Conservation (phyloP, 2,329 filamentous ascomycete genomes). For the Aspergillus candidus region DNA sequence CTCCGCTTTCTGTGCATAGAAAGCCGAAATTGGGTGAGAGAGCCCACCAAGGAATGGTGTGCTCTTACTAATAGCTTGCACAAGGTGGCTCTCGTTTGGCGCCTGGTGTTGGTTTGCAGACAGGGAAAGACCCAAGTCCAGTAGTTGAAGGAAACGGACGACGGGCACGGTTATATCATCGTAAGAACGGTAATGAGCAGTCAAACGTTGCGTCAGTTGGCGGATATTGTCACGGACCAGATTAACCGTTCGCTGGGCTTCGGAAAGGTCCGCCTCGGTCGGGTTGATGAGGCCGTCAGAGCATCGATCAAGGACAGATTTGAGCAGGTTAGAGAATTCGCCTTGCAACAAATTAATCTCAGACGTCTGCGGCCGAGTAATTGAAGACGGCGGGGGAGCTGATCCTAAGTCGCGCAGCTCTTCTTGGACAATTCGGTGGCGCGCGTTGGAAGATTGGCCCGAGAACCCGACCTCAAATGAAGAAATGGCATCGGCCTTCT, state of each 20-base stretch:
- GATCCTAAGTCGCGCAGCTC: constrained; percentile 60
- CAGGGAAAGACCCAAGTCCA: constrained; percentile 69
- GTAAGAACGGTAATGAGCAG: constrained; percentile 66
- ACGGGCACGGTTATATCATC: constrained; percentile 77
- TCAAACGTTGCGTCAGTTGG: constrained; percentile 65
- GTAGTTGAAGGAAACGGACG: constrained; percentile 69
- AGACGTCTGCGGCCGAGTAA: constrained; percentile 65
- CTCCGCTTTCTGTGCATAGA: constrained; percentile 1
- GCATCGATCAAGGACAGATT: constrained; percentile 49
- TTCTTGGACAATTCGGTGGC: constrained; percentile 56
- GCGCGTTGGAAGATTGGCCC: constrained; percentile 61
- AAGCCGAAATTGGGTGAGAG: constrained; percentile 16
- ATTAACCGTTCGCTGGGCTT: constrained; percentile 29
- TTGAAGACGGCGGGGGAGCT: constrained; percentile 58
- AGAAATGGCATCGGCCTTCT: constrained; percentile 55
- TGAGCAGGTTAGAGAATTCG: constrained; percentile 73
- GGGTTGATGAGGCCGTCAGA: constrained; percentile 26
- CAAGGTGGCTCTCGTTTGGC: constrained; percentile 13
- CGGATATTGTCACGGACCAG: constrained; percentile 53
- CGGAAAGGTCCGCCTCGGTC: constrained; percentile 7
- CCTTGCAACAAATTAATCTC: constrained; percentile 68
- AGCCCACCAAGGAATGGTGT: constrained; percentile 37
- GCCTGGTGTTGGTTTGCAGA: constrained; percentile 28
- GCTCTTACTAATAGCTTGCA: constrained; percentile 27
- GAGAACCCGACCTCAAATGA: constrained; percentile 63